Evolutionary conservation across 208 protist species (phyloP), one percentile per base, ranked within the genome.

Genomic region (Trichomonas tenax): DNA sequence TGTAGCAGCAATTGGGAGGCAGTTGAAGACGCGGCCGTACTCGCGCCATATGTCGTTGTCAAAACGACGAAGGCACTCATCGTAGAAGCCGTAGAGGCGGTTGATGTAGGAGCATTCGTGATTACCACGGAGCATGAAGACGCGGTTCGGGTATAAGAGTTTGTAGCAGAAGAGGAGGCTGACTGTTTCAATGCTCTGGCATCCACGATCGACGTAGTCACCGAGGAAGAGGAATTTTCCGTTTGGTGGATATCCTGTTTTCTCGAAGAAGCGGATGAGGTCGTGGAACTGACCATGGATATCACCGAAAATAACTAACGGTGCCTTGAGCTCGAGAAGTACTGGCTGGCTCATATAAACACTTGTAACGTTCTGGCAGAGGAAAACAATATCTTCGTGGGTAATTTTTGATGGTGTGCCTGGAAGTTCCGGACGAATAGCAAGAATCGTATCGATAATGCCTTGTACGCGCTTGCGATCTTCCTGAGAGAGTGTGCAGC

Each of bases 231-330:
- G 98, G 97, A 99, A 99, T 97, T 99, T 99, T 0, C 98, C 97
- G 15, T 99, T 98, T 40, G 99, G 99, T 23, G 99, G 99, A 97
- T 99, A 99, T 96, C 49, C 40, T 96, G 99, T 99, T 96, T 99
- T 99, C 96, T 99, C 99, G 97, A 99, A 99, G 6, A 99, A 97
- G n/a, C 99, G 97, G 40, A 99, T 98, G 63, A 99, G 98, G 97
- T 99, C 99, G 97, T 99, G 99, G 97, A 99, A 99, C 98, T 99
- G 99, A 11, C 99, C 99, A 96, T 99, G 99, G 72, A 99, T 99
- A 97, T 99, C 99, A 34, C 99, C 98, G 49, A 96, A 97, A 63
- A 98, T 97, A 84, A 97, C 97, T 40, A 98, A 97, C 23, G 97
- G 97, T 31, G 97, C 97, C 96, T 97, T 97, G 23, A 98, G 96